A percentile compares a stretch with the other conserved stretches of the same genome.
phyloP scores from a whole-genome alignment of 441 rosid genomes.

The Omphalea diandra region DNA sequence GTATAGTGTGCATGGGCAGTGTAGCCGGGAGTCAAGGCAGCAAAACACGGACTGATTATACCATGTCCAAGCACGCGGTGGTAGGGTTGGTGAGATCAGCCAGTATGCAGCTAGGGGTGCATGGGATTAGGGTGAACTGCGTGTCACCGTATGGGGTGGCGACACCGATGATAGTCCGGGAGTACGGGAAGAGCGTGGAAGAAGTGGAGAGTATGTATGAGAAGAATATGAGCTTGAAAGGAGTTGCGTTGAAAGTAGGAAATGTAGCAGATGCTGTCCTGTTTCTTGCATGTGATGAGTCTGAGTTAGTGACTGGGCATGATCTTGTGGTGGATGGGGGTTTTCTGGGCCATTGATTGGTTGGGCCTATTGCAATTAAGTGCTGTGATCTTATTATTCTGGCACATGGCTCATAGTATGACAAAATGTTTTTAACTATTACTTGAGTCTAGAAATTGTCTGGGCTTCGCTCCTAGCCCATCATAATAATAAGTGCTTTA shows the following conservation, averaged over 20 bases:
- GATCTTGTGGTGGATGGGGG: constrained; percentile 41
- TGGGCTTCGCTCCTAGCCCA: neutral
- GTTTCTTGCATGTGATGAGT: constrained; percentile 39
- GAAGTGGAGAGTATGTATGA: constrained; percentile 20
- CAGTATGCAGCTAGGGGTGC: constrained; percentile 25
- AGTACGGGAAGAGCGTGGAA: constrained; percentile 10
- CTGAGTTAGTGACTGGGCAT: constrained; percentile 38
- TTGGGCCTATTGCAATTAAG: neutral
- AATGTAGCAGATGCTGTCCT: constrained; percentile 39
- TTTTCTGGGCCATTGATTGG: neutral
- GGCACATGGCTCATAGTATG: neutral
- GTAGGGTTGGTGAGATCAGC: constrained; percentile 25
- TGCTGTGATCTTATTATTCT: neutral
- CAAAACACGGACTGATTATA: neutral
- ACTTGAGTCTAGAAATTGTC: neutral
- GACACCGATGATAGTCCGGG: constrained; percentile 1
- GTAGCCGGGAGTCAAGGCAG: constrained; percentile 8
- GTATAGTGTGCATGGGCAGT: constrained; percentile 31
- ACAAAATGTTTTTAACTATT: no score
- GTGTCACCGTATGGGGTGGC: constrained; percentile 22
- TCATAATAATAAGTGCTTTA: no score
- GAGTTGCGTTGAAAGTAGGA: no score
- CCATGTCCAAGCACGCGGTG: constrained; percentile 34
- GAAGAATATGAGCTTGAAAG: constrained; percentile 16
- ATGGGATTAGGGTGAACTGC: constrained; percentile 29